A percentile compares a stretch with the other conserved stretches of the same genome.
Conservation (phyloP, 2,329 filamentous ascomycete genomes). For the Calonectria honghensis region DNA sequence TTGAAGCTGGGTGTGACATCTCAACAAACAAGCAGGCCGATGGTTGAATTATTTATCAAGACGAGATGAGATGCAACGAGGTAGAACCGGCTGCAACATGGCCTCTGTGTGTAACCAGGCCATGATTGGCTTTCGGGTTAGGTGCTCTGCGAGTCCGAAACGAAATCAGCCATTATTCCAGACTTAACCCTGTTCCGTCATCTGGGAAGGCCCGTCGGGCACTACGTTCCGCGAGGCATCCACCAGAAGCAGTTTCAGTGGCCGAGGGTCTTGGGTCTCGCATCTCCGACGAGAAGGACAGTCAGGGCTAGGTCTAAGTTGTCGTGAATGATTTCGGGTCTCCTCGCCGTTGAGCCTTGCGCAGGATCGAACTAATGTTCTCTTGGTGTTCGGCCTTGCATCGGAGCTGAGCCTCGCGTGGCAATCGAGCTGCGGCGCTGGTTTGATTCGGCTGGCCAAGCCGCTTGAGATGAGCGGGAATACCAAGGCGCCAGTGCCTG, state of each 20-base stretch:
- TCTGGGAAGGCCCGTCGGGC: slow-evolving; percentile 1
- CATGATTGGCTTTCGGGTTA: slow-evolving; percentile 6
- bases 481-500: background rate
- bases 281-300: background rate
- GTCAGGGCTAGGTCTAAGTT: background rate
- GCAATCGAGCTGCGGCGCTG: background rate
- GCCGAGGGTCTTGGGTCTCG: background rate
- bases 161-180: slow-evolving; percentile 15
- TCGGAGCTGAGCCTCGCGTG: background rate
- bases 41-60: slow-evolving; percentile 13
- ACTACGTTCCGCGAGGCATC: background rate
- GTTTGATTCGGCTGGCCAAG: slow-evolving; percentile 1
- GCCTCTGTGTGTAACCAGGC: background rate
- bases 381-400: background rate
- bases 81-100: background rate
- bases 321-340: background rate
- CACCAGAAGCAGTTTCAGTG: background rate
- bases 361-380: background rate
- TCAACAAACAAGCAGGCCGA: background rate
- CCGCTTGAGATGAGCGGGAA: background rate
- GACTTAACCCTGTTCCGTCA: background rate
- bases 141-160: background rate
- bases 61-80: background rate
- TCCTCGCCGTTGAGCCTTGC: slow-evolving; percentile 11
- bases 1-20: background rate